Percentiles rank a stretch among this genome's conserved stretches.
Conservation (phyloP, 345 rosid genomes). For the Nasturtium officinale region DNA sequence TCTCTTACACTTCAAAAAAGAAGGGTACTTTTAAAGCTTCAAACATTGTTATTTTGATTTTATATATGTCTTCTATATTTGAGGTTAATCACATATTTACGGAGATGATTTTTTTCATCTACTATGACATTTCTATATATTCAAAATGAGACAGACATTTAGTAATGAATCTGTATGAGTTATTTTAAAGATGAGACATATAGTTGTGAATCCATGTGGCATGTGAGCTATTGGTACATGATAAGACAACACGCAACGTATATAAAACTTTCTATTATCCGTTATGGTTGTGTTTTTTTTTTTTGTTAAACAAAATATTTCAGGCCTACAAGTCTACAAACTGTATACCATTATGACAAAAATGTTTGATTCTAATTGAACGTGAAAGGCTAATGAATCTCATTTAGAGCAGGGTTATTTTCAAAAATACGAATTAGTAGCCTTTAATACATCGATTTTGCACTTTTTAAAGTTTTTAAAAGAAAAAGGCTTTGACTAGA, state of each 20-base stretch:
- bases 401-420: no score
- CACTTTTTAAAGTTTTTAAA: background rate
- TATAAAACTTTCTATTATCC: background rate
- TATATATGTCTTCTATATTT: background rate
- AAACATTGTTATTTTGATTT: background rate
- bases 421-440: background rate
- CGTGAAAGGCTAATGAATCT: background rate
- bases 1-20: constrained; percentile 1
- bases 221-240: background rate
- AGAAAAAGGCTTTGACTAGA: constrained; percentile 4
- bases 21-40: background rate
- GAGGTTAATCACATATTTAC: background rate
- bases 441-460: background rate
- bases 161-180: no score
- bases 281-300: no score
- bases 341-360: no score
- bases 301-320: no score
- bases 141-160: no score
- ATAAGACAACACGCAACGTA: background rate
- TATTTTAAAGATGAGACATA: background rate
- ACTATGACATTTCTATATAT: background rate
- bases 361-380: no score
- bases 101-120: background rate
- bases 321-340: no score
- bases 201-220: background rate